phyloP scores from a whole-genome alignment of 2,329 filamentous ascomycete species.

The Myriosclerotinia curreyana region DNA sequence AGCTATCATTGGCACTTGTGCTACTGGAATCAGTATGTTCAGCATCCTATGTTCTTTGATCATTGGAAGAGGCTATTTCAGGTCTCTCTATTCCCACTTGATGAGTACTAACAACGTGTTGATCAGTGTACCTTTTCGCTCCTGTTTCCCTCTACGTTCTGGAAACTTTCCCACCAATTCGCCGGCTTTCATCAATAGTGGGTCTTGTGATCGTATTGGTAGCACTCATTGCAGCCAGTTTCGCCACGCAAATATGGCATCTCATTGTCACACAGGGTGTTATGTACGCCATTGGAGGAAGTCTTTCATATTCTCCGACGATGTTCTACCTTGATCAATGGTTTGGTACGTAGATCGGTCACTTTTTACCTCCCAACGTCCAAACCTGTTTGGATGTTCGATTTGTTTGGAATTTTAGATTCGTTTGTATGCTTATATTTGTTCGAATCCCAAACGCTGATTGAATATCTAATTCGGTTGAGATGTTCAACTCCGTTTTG shows the following conservation, averaged over 20 bases:
- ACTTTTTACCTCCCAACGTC: background rate
- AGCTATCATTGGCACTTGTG: conserved; percentile 44
- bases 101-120: background rate
- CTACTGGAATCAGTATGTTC: conserved; percentile 28
- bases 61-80: too few species aligned
- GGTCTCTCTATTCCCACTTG: background rate
- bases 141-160: conserved; percentile 31
- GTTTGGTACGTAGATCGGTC: conserved; percentile 38
- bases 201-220: conserved; percentile 42
- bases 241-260: conserved; percentile 44
- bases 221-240: conserved; percentile 44
- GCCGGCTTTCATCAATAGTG: conserved; percentile 33
- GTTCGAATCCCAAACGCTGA: background rate
- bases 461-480: background rate
- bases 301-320: conserved; percentile 43
- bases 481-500: background rate
- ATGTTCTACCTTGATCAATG: conserved; percentile 48
- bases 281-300: conserved; percentile 45
- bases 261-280: conserved; percentile 48
- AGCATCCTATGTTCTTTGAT: background rate
- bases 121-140: conserved; percentile 30
- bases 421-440: background rate
- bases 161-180: conserved; percentile 37
- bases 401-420: background rate
- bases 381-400: background rate